Percentiles rank a stretch among this genome's conserved stretches.
phyloP scores from a whole-genome alignment of 2,329 filamentous ascomycete species.

The Fusarium tjaetaba region DNA sequence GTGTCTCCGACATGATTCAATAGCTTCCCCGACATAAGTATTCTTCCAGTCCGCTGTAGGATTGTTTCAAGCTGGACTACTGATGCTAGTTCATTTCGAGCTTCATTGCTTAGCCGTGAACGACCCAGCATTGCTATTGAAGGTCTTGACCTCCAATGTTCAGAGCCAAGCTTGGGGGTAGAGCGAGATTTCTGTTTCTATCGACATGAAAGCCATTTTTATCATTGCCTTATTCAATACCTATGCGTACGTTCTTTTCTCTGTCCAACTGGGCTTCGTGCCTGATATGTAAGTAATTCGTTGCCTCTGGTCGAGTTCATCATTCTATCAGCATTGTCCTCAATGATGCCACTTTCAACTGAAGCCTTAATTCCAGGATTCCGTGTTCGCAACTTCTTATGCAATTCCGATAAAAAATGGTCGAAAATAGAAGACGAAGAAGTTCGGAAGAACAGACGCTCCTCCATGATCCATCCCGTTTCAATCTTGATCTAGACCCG shows the following conservation, averaged over 20 bases:
- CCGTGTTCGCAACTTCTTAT: fast-evolving
- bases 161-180: not conserved
- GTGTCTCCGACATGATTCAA: no score
- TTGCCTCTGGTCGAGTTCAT: not conserved
- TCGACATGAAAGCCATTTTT: not conserved
- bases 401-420: not conserved
- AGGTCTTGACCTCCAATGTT: no score
- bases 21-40: no score
- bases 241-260: not conserved
- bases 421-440: not conserved
- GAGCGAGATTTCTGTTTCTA: not conserved
- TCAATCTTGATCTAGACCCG: not conserved
- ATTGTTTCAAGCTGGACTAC: no score
- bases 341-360: not conserved
- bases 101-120: no score
- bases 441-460: not conserved
- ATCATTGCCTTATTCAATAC: not conserved
- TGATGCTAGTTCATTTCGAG: no score
- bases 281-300: not conserved
- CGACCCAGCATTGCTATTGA: no score
- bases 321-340: not conserved
- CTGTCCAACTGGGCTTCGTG: not conserved
- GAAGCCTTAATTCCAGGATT: not conserved
- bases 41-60: no score
- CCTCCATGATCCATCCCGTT: not conserved